These are phyloP conservation scores for Fusarium siculi DNA, from an alignment of 2,329 filamentous ascomycete genomes.

Conservation along the genomic window DNA sequence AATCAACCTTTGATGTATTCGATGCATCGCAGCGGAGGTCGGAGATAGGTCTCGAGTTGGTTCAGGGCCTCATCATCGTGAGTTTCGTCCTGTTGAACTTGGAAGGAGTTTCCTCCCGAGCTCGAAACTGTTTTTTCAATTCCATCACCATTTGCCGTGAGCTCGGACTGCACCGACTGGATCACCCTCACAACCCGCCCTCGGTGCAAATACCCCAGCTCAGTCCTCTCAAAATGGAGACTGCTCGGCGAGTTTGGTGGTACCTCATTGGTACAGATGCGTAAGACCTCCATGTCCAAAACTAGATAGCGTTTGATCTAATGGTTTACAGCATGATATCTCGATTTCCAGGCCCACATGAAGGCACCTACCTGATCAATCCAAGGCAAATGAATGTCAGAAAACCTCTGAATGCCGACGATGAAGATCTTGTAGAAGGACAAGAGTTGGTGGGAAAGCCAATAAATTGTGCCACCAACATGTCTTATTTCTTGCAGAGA, in stretches of 20 bases:
- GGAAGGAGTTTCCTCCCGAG: slow-evolving; percentile 40
- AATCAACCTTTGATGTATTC: slow-evolving; percentile 50
- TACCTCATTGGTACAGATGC: slow-evolving; percentile 55
- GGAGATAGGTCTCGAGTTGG: slow-evolving; percentile 48
- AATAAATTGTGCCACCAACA: slow-evolving; percentile 46
- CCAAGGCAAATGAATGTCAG: slow-evolving; percentile 53
- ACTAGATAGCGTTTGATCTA: not conserved
- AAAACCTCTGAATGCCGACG: slow-evolving; percentile 53
- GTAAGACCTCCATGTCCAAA: slow-evolving; percentile 37
- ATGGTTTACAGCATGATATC: slow-evolving; percentile 48
- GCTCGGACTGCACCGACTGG: slow-evolving; percentile 53
- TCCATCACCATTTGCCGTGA: slow-evolving; percentile 38
- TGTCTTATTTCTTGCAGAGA: slow-evolving; percentile 53
- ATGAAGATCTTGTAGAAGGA: slow-evolving; percentile 49
- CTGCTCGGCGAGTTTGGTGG: slow-evolving; percentile 58
- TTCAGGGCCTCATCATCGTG: slow-evolving; percentile 52
- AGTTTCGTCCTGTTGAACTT: slow-evolving; percentile 53
- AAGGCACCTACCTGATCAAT: slow-evolving; percentile 52
- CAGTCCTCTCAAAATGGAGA: slow-evolving; percentile 47
- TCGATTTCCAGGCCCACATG: slow-evolving; percentile 49
- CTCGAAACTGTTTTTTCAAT: slow-evolving; percentile 24
- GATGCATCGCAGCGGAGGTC: slow-evolving; percentile 47
- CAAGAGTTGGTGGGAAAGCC: slow-evolving; percentile 46
- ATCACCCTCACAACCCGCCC: slow-evolving; percentile 44
- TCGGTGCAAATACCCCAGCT: slow-evolving; percentile 36